Evolutionary conservation across 116 monocot species (phyloP).

Genomic region (Cymodocea nodosa): DNA sequence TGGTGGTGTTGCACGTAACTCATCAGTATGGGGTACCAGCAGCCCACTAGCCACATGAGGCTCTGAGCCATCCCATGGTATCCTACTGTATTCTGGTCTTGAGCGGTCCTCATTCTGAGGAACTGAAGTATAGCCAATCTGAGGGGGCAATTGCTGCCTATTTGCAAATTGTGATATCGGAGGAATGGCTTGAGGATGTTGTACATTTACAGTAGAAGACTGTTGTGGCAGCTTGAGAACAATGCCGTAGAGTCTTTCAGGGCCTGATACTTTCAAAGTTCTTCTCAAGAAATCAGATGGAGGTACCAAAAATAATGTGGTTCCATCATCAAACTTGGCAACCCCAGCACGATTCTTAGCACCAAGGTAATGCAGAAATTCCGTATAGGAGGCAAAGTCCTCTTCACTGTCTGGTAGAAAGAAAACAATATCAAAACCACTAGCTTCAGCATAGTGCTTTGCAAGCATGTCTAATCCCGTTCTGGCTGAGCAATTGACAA

Average conservation of each 20-base stretch:
- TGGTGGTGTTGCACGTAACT: constrained; percentile 12
- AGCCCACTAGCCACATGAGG: constrained; percentile 11
- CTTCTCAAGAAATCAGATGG: constrained; percentile 84
- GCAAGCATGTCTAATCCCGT: constrained; percentile 89
- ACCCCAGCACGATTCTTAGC: constrained; percentile 86
- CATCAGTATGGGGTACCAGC: constrained; percentile 11
- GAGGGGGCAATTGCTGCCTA: constrained; percentile 13
- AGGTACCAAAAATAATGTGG: constrained; percentile 91
- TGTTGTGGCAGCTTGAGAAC: constrained; percentile 72
- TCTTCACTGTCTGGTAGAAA: constrained; percentile 96
- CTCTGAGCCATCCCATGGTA: constrained; percentile 17
- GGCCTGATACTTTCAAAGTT: constrained; percentile 71
- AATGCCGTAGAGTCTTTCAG: constrained; percentile 90
- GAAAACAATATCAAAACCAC: constrained; percentile 84
- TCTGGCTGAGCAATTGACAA: constrained; percentile 82
- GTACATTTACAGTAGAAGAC: constrained; percentile 5
- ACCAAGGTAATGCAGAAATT: constrained; percentile 79
- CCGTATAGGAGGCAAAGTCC: constrained; percentile 92
- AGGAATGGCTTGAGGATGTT: constrained; percentile 14
- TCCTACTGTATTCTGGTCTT: constrained; percentile 17
- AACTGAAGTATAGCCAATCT: constrained; percentile 12
- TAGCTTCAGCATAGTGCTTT: constrained; percentile 70
- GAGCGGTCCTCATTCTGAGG: constrained; percentile 14
- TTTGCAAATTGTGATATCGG: constrained; percentile 22
- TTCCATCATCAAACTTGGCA: constrained; percentile 85